These are phyloP conservation scores for Ramaria sp. DNA, from an alignment of 768 basidiomycete species.

Conservation along the genomic window DNA sequence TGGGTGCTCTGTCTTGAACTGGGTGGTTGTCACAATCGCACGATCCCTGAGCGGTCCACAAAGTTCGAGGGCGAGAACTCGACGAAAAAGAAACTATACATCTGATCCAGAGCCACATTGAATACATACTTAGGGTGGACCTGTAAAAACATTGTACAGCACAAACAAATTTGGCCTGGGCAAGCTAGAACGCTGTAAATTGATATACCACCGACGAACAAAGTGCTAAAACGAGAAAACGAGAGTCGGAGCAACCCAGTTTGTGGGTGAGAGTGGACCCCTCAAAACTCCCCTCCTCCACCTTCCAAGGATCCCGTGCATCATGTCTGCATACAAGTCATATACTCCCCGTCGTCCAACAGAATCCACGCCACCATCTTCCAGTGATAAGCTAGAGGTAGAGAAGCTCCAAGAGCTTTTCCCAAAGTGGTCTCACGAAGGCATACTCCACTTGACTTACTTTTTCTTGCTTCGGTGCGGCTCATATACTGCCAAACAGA, in stretches of 20 bases:
- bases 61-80: too few relatives aligned
- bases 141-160: too few relatives aligned
- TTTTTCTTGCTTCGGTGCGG: conserved; percentile 15
- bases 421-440: conserved; percentile 59
- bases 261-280: conserved; percentile 3
- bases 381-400: conserved; percentile 24
- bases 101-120: too few relatives aligned
- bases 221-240: background rate
- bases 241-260: background rate
- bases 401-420: conserved; percentile 62
- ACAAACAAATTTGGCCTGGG: too few relatives aligned
- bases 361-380: conserved; percentile 4
- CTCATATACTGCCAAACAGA: conserved; percentile 28
- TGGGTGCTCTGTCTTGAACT: too few relatives aligned
- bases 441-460: conserved; percentile 26
- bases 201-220: too few relatives aligned
- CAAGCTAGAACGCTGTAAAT: too few relatives aligned
- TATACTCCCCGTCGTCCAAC: conserved; percentile 8
- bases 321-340: conserved; percentile 10
- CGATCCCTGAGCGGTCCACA: too few relatives aligned
- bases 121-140: too few relatives aligned
- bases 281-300: conserved; percentile 8
- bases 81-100: too few relatives aligned
- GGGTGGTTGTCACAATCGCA: too few relatives aligned
- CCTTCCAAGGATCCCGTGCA: conserved; percentile 1